Conservation (phyloP, 176 grass and related monocot genomes). For the Rhipidocladum racemiflorum region DNA sequence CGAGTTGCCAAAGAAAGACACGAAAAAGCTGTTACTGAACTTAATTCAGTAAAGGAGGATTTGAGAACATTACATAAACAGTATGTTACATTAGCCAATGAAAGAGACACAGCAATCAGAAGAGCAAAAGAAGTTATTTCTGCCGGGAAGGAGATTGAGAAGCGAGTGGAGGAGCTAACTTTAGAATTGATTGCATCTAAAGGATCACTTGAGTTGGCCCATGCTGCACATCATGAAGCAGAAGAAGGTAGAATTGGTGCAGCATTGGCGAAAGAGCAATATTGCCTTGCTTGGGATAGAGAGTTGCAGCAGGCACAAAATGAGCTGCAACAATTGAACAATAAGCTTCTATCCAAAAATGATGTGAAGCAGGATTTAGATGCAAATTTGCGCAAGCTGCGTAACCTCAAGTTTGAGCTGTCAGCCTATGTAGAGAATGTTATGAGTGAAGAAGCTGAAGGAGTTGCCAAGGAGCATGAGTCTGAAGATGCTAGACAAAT, state of each 20-base stretch:
- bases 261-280: slow-evolving; percentile 64
- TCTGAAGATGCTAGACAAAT: slow-evolving; percentile 42
- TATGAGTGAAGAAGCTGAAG: slow-evolving; percentile 58
- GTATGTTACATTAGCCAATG: slow-evolving; percentile 49
- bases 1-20: slow-evolving; percentile 65
- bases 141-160: slow-evolving; percentile 59
- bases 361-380: slow-evolving; percentile 60
- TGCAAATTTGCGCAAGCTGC: slow-evolving; percentile 50
- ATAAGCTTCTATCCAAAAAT: slow-evolving; percentile 50
- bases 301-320: slow-evolving; percentile 67
- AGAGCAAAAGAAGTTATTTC: slow-evolving; percentile 58
- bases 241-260: slow-evolving; percentile 76
- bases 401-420: slow-evolving; percentile 64
- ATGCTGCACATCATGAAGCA: slow-evolving; percentile 83
- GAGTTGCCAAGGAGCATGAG: slow-evolving; percentile 25
- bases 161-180: slow-evolving; percentile 65
- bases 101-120: slow-evolving; percentile 62
- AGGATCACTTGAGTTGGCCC: slow-evolving; percentile 77
- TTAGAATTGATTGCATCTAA: slow-evolving; percentile 68
- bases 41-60: slow-evolving; percentile 49
- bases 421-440: slow-evolving; percentile 54
- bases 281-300: slow-evolving; percentile 68
- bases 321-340: slow-evolving; percentile 58
- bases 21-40: slow-evolving; percentile 59
- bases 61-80: slow-evolving; percentile 49